Evolutionary conservation across 106 monocot genomes (phyloP).

Genomic region (Acorus calamus): DNA sequence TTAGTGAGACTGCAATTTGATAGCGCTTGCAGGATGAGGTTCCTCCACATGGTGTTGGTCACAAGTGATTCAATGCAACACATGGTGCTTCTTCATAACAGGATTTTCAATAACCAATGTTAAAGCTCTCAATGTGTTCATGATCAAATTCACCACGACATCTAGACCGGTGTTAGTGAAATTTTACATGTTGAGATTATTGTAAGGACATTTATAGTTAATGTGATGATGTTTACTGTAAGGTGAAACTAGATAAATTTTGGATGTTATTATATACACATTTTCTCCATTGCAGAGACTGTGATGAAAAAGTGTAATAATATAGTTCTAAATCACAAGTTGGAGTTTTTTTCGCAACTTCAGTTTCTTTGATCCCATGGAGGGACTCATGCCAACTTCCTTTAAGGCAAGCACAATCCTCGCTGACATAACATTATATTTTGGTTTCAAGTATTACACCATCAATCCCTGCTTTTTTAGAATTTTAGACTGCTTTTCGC

Average conservation of each 20-base stretch:
- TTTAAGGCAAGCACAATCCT: constrained; percentile 36
- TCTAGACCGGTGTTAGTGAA: constrained; percentile 39
- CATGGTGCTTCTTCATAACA: constrained; percentile 30
- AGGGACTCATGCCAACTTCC: constrained; percentile 36
- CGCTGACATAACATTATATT: constrained; percentile 33
- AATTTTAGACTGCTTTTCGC: no score
- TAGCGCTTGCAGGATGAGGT: constrained; percentile 19
- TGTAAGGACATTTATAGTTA: constrained; percentile 26
- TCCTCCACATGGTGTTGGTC: constrained; percentile 48
- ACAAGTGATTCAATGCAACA: constrained; percentile 33
- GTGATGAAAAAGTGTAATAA: constrained; percentile 31
- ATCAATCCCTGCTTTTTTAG: no score
- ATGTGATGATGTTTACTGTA: constrained; percentile 35
- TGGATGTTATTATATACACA: constrained; percentile 47
- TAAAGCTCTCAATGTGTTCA: constrained; percentile 46
- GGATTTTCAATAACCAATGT: constrained; percentile 44
- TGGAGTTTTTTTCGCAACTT: constrained; percentile 44
- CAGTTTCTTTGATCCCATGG: constrained; percentile 46
- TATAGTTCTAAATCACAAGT: constrained; percentile 38
- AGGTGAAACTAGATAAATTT: constrained; percentile 45
- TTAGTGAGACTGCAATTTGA: constrained; percentile 31
- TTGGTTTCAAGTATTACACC: constrained; percentile 30
- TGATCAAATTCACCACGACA: constrained; percentile 54
- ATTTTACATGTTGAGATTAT: constrained; percentile 17
- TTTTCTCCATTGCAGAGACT: constrained; percentile 29